These are phyloP conservation scores for Biancaea sappan DNA, from an alignment of 306 rosid genomes.

Conservation along the genomic window DNA sequence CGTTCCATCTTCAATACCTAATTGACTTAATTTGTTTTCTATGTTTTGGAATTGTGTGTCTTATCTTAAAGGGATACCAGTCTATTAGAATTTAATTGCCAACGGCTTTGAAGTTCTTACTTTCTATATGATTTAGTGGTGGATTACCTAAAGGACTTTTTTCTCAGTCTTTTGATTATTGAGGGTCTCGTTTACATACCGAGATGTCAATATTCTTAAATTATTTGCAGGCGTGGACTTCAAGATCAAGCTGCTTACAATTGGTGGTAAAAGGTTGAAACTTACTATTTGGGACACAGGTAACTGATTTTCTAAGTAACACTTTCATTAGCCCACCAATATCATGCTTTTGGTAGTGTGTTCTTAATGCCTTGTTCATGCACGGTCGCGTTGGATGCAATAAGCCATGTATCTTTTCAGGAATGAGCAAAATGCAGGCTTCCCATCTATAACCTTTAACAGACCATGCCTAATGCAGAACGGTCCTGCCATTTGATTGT, in stretches of 20 bases:
- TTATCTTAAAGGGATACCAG: background rate
- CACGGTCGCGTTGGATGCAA: background rate
- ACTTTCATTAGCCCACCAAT: conserved; percentile 2
- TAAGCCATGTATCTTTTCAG: background rate
- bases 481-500: background rate
- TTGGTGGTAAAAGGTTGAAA: conserved; percentile 83
- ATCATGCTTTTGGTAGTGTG: background rate
- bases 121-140: conserved; percentile 4
- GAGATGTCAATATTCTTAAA: conserved; percentile 33
- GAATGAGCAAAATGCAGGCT: background rate
- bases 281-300: conserved; percentile 99
- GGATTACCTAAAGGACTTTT: background rate
- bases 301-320: conserved; percentile 26
- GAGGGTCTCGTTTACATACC: conserved; percentile 18
- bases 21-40: background rate
- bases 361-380: background rate
- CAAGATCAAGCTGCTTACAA: conserved; percentile 78
- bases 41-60: background rate
- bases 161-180: no score
- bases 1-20: background rate
- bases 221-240: conserved; percentile 85
- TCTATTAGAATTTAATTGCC: conserved; percentile 2
- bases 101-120: conserved; percentile 14
- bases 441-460: background rate
- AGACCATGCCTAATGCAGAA: background rate